Evolutionary conservation across 2,329 filamentous ascomycete species (phyloP).

Genomic region (Laburnicola sp.): DNA sequence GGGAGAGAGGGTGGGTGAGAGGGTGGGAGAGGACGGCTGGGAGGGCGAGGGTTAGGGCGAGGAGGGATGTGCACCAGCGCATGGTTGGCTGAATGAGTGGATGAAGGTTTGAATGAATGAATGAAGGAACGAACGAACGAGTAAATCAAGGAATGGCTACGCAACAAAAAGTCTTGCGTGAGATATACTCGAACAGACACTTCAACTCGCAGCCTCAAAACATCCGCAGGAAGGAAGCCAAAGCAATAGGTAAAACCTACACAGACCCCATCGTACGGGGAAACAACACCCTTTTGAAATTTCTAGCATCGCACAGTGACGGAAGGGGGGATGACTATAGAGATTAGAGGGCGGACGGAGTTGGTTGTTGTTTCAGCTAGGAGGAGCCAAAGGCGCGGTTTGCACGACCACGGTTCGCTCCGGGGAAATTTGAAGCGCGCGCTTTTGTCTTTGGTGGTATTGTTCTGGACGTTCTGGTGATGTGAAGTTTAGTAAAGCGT

Average conservation of each 20-base stretch:
- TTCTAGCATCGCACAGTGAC: background rate
- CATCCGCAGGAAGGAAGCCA: background rate
- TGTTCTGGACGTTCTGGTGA: too few species aligned
- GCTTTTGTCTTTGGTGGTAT: background rate
- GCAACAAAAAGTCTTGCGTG: constrained; percentile 8
- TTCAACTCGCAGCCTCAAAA: background rate
- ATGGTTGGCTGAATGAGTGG: constrained; percentile 6
- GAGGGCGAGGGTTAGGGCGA: constrained; percentile 10
- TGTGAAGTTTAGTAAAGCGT: background rate
- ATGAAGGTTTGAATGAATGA: too few species aligned
- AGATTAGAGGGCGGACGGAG: constrained; percentile 7
- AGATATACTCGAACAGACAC: background rate
- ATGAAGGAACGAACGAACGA: too few species aligned
- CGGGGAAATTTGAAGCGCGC: constrained; percentile 4
- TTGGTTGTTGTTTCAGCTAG: background rate
- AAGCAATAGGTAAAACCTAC: too few species aligned
- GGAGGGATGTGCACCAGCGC: constrained; percentile 11
- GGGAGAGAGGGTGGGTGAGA: background rate
- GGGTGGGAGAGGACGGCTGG: constrained; percentile 7
- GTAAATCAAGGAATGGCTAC: constrained; percentile 12
- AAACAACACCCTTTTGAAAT: too few species aligned
- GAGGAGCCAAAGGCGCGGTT: background rate
- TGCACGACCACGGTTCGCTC: background rate
- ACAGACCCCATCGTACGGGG: too few species aligned
- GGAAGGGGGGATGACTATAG: background rate